Percentiles rank a stretch among this genome's conserved stretches.
Evolutionary conservation across 176 grass and related monocot species (phyloP).

Genomic region (Musa troglodytarum): DNA sequence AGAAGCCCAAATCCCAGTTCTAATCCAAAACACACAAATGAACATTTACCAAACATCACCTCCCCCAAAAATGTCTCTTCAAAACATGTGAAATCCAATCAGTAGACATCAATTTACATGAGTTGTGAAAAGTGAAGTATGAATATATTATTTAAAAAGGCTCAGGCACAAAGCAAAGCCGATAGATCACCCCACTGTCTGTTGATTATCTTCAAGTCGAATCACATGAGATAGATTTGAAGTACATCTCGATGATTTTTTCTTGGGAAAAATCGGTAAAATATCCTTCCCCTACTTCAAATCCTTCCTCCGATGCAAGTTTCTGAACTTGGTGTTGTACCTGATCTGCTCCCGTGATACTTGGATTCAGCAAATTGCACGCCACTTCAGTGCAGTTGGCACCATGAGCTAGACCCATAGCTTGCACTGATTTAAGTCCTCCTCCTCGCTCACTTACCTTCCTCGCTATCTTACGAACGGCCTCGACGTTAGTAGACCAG

Average conservation of each 20-base stretch:
- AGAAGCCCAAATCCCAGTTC: too few relatives aligned
- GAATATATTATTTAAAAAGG: too few relatives aligned
- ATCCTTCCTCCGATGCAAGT: constrained; percentile 29
- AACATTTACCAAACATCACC: too few relatives aligned
- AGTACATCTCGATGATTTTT: constrained; percentile 36
- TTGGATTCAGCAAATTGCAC: constrained; percentile 60
- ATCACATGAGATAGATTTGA: constrained; percentile 1
- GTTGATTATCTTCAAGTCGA: too few relatives aligned
- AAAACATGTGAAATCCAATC: too few relatives aligned
- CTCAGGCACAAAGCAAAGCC: too few relatives aligned
- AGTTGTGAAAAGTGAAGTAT: too few relatives aligned
- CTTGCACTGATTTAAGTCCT: constrained; percentile 62
- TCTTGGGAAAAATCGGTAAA: constrained; percentile 56
- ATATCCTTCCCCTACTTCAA: constrained; percentile 52
- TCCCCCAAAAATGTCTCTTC: too few relatives aligned
- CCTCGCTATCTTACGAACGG: constrained; percentile 37
- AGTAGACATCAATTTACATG: too few relatives aligned
- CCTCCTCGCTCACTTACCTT: constrained; percentile 62
- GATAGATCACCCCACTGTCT: too few relatives aligned
- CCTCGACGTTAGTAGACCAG: constrained; percentile 28
- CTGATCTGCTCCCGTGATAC: constrained; percentile 22
- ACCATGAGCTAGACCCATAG: constrained; percentile 48
- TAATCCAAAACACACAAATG: too few relatives aligned
- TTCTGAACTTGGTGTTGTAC: constrained; percentile 43
- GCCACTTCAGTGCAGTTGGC: constrained; percentile 47